phyloP scores from a whole-genome alignment of 805 yeast genomes.

The Wickerhamiella shivajii region DNA sequence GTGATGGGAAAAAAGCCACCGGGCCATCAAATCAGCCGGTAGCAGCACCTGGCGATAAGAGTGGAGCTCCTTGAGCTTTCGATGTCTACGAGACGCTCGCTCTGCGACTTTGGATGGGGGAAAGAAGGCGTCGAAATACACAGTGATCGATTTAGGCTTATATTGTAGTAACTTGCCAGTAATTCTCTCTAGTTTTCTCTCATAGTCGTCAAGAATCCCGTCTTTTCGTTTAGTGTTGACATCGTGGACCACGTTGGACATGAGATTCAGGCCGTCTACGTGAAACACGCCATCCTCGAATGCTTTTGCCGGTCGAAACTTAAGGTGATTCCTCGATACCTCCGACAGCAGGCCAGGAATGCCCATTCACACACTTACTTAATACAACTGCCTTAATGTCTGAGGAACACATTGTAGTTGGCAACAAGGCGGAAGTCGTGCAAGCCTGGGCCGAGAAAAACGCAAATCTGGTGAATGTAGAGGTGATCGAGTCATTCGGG shows the following conservation, averaged over 20 bases:
- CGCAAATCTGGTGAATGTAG: slow-evolving; percentile 1
- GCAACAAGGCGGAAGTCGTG: slow-evolving; percentile 4
- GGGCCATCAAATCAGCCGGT: slow-evolving; percentile 1
- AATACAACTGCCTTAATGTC: too few relatives aligned
- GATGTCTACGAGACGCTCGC: slow-evolving; percentile 1
- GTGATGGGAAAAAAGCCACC: neutral
- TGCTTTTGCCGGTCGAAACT: neutral
- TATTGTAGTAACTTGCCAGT: neutral
- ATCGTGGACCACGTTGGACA: neutral
- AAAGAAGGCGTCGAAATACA: slow-evolving; percentile 5
- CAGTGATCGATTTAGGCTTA: slow-evolving; percentile 1
- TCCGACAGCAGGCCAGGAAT: slow-evolving; percentile 6
- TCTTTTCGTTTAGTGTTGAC: neutral
- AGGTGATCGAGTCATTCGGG: slow-evolving; percentile 7
- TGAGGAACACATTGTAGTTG: neutral
- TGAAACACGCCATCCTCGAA: neutral
- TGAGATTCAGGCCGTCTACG: slow-evolving; percentile 5
- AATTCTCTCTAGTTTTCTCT: neutral
- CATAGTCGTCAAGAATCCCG: neutral
- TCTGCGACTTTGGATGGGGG: slow-evolving; percentile 2
- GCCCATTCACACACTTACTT: too few relatives aligned
- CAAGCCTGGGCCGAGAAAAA: slow-evolving; percentile 2
- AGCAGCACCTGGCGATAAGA: neutral
- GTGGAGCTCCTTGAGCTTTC: slow-evolving; percentile 5
- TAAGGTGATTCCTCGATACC: neutral